Evolutionary conservation across 805 yeast species (phyloP).

Genomic region (Yamadazyma akitaensis): DNA sequence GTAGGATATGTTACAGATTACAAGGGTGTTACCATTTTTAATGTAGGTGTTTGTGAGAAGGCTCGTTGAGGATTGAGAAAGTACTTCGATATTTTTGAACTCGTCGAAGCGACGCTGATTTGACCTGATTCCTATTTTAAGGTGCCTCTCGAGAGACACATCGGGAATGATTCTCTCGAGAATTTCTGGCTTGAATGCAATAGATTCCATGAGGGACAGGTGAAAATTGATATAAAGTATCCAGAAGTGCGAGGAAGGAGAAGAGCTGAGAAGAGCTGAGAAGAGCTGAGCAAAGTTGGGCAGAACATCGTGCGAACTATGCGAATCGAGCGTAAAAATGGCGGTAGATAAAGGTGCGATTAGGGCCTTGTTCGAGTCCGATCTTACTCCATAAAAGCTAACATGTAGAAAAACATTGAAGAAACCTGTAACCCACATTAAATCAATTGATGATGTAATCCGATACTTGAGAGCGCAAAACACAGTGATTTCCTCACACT

Average conservation of each 20-base stretch:
- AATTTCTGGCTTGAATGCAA: constrained; percentile 76
- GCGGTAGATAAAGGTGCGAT: too few relatives aligned
- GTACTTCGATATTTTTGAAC: constrained; percentile 54
- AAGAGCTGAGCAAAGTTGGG: not conserved
- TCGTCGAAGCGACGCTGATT: constrained; percentile 67
- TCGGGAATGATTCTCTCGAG: constrained; percentile 85
- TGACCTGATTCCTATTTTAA: constrained; percentile 75
- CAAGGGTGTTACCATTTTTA: constrained; percentile 15
- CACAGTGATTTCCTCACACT: too few relatives aligned
- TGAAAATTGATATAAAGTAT: not conserved
- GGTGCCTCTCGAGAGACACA: constrained; percentile 72
- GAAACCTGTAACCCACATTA: too few relatives aligned
- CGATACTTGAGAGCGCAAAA: too few relatives aligned
- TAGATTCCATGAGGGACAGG: constrained; percentile 18
- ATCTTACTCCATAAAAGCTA: too few relatives aligned
- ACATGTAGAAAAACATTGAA: too few relatives aligned
- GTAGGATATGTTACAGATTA: constrained; percentile 10
- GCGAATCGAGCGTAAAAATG: not conserved
- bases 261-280: not conserved
- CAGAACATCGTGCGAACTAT: not conserved
- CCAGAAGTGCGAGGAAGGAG: not conserved
- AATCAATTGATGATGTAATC: too few relatives aligned
- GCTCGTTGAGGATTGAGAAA: constrained; percentile 19
- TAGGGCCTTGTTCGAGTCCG: too few relatives aligned
- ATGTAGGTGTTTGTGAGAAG: constrained; percentile 9